phyloP scores from a whole-genome alignment of 176 grass and related monocot species.

The Tillandsia fasciculata region DNA sequence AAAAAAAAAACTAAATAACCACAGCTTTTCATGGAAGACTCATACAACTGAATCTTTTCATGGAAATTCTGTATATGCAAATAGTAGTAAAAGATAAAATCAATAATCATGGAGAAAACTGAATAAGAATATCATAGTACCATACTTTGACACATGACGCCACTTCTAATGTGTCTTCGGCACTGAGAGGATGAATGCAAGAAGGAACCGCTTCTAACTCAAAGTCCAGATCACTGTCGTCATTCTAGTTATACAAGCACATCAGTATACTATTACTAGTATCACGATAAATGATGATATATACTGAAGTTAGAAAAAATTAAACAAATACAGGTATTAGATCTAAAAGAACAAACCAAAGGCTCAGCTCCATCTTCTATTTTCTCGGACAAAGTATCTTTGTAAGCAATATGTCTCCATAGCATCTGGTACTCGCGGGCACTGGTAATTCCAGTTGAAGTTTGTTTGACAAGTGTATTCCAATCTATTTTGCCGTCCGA shows the following conservation, averaged over 20 bases:
- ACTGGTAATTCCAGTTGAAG: slow-evolving; percentile 64
- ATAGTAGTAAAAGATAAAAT: too few species aligned
- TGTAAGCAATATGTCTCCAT: slow-evolving; percentile 84
- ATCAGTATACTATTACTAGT: not conserved
- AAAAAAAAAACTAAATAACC: too few species aligned
- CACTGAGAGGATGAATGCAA: not conserved
- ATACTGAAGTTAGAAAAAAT: not conserved
- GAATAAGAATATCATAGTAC: too few species aligned
- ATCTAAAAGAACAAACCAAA: slow-evolving; percentile 39
- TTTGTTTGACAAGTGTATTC: slow-evolving; percentile 39
- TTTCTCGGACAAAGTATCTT: slow-evolving; percentile 30
- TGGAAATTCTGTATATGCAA: too few species aligned
- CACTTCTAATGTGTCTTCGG: slow-evolving; percentile 37
- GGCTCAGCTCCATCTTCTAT: slow-evolving; percentile 33
- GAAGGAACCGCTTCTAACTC: slow-evolving; percentile 61
- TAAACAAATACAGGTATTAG: too few species aligned
- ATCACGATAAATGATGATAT: not conserved
- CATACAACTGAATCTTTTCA: too few species aligned
- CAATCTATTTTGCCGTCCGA: slow-evolving; percentile 49
- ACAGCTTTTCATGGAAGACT: too few species aligned
- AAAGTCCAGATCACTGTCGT: slow-evolving; percentile 88
- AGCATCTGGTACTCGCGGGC: slow-evolving; percentile 95
- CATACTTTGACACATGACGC: slow-evolving; percentile 63
- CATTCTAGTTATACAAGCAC: slow-evolving; percentile 32
- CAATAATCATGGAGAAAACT: too few species aligned